phyloP scores from a whole-genome alignment of 495 filamentous ascomycete genomes.

The Podospora bellae-mahoneyi region DNA sequence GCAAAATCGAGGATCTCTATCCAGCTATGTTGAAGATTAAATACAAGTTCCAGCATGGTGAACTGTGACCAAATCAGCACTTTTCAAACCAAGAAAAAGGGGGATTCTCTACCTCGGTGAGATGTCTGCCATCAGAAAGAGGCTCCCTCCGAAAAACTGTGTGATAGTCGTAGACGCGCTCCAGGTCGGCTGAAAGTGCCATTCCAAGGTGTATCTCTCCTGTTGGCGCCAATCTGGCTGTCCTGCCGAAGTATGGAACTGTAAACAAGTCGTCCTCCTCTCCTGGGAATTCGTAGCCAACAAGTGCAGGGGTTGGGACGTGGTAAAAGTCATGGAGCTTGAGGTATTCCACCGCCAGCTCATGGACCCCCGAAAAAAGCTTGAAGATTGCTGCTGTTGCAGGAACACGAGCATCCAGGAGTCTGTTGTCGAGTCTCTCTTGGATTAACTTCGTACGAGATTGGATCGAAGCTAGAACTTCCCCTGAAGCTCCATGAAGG shows the following conservation, averaged over 20 bases:
- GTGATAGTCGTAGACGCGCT: background rate
- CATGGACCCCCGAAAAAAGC: background rate
- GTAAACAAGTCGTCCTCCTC: background rate
- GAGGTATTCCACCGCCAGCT: background rate
- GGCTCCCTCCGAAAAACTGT: background rate
- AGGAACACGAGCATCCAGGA: background rate
- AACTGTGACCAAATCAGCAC: background rate
- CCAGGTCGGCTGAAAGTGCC: background rate
- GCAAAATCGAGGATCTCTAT: background rate
- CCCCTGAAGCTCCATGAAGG: background rate
- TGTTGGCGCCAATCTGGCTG: background rate
- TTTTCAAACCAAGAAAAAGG: background rate
- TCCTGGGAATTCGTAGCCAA: background rate
- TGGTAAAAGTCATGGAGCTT: background rate
- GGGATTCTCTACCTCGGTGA: background rate
- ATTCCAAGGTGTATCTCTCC: background rate
- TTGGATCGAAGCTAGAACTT: too few species aligned
- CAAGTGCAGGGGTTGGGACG: background rate
- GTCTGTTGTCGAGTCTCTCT: background rate
- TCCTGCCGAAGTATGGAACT: background rate
- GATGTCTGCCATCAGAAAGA: background rate
- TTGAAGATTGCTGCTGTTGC: background rate
- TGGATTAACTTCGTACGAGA: background rate
- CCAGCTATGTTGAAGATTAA: background rate
- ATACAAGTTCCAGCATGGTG: conserved; percentile 1